Evolutionary conservation across 805 yeast genomes (phyloP), one percentile per base, ranked within the genome.

Genomic region (Candida dajiaensis): DNA sequence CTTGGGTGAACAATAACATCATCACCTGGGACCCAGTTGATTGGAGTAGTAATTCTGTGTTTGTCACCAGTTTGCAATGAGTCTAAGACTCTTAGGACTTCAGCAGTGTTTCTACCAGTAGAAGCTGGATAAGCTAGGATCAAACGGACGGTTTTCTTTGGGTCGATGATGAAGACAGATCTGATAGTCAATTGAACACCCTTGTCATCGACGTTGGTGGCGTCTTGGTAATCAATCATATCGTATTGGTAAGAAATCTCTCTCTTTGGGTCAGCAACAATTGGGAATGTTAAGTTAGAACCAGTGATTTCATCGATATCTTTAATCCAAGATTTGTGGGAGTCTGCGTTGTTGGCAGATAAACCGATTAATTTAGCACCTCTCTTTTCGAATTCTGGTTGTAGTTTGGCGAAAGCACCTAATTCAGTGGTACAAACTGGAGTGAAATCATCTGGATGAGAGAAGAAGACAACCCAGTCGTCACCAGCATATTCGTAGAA

Each of bases 371-470:
- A 70, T 59, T 81, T 81, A 46, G 81, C 82, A 47, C 77, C 76
- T 63, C 88, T 73, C 63, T 77, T 74, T 55, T 71, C 71, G 60
- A 83, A 83, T 62, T 83, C 88, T 13, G 85, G 84, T 61, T 81
- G 80, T 60, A 83, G 69, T 60, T 78, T 76, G 53, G 88, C 83
- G 59, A 83, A 82, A 8, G 88, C 89, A 52, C 89, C 89, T 49
- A 83, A 71, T 65, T 83, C 89, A 43, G 89, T 83, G 52, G 89
- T 83, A 64, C 89, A 83, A 41, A 83, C 86, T 31, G 89, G 89
- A 19, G 89, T 83, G 71, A 79, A 83, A 63, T 83, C 89, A 53
- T 81, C 88, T 46, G 89, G 89, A 62, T 83, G 89, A 28, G 85
- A 79, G 68, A 83, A 83, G 51, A 83, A 72, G 37, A 83, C 78